A percentile compares a stretch with the other conserved stretches of the same genome.
Conservation (phyloP, 164 flowering plant species). For the Saururus chinensis region DNA sequence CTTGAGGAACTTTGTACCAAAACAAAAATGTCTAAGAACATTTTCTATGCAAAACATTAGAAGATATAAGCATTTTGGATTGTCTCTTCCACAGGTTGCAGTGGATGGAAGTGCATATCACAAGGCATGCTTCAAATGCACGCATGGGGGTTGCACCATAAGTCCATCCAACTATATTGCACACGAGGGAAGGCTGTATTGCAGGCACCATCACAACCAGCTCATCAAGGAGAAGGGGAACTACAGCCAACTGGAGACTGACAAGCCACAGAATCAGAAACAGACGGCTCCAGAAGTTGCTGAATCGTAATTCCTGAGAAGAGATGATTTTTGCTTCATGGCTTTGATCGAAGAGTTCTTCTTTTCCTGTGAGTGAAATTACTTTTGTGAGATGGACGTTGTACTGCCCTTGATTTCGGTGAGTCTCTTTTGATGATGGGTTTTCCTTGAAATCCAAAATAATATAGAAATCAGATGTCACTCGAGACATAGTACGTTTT, state of each 20-base stretch:
- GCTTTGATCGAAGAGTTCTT: too few relatives aligned
- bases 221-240: slow-evolving; percentile 91
- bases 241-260: slow-evolving; percentile 74
- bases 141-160: slow-evolving; percentile 80
- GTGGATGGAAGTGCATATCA: slow-evolving; percentile 81
- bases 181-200: slow-evolving; percentile 79
- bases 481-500: too few relatives aligned
- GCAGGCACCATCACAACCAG: slow-evolving; percentile 85
- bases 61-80: not conserved
- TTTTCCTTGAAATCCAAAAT: not conserved
- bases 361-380: not conserved
- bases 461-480: too few relatives aligned
- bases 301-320: not conserved
- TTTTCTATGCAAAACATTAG: not conserved
- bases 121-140: slow-evolving; percentile 88
- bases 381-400: not conserved
- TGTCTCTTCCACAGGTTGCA: slow-evolving; percentile 37
- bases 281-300: not conserved
- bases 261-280: slow-evolving; percentile 17
- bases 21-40: not conserved
- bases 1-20: not conserved
- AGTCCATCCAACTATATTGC: slow-evolving; percentile 94
- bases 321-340: not conserved
- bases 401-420: not conserved
- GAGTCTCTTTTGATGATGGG: not conserved